Percentiles rank a stretch among this genome's conserved stretches.
phyloP scores from a whole-genome alignment of 768 basidiomycete genomes.

The Leccinum olivaceopallidum region DNA sequence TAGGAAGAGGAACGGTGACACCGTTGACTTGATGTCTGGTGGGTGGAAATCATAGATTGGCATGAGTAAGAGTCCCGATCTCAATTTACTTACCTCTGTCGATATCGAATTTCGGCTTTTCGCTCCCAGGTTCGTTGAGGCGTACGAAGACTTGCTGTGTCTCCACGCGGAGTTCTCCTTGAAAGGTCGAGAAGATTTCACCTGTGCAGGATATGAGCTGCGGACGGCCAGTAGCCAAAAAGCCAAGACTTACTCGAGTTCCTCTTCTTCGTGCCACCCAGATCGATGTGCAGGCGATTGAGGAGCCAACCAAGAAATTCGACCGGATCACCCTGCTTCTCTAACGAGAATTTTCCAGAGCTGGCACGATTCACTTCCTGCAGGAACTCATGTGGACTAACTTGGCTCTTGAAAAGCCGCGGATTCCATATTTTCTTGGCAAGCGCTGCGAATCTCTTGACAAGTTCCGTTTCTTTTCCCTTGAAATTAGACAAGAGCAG shows the following conservation, averaged over 20 bases:
- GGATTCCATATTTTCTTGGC: slow-evolving; percentile 98
- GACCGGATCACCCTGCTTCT: slow-evolving; percentile 93
- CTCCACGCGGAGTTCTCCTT: slow-evolving; percentile 90
- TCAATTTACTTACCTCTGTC: slow-evolving; percentile 69
- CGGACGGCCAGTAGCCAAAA: slow-evolving; percentile 16
- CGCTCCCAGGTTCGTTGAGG: slow-evolving; percentile 68
- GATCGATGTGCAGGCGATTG: slow-evolving; percentile 88
- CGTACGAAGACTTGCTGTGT: slow-evolving; percentile 91
- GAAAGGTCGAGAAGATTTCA: slow-evolving; percentile 91
- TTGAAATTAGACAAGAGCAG: slow-evolving; percentile 74
- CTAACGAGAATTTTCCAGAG: slow-evolving; percentile 87
- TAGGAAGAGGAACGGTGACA: slow-evolving; percentile 93
- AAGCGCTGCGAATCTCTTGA: slow-evolving; percentile 83
- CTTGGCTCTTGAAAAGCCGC: slow-evolving; percentile 94
- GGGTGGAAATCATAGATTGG: slow-evolving; percentile 25
- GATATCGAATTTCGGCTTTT: slow-evolving; percentile 91
- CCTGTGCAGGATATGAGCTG: slow-evolving; percentile 46
- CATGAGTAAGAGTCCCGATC: slow-evolving; percentile 6
- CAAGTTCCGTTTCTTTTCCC: slow-evolving; percentile 80
- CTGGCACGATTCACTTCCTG: slow-evolving; percentile 95
- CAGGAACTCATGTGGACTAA: slow-evolving; percentile 97
- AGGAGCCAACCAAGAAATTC: slow-evolving; percentile 96
- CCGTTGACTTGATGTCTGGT: slow-evolving; percentile 79
- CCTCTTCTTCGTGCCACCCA: slow-evolving; percentile 91
- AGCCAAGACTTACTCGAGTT: slow-evolving; percentile 71